Conservation (phyloP, 2,329 filamentous ascomycete species). For the Trichoderma atroviride region DNA sequence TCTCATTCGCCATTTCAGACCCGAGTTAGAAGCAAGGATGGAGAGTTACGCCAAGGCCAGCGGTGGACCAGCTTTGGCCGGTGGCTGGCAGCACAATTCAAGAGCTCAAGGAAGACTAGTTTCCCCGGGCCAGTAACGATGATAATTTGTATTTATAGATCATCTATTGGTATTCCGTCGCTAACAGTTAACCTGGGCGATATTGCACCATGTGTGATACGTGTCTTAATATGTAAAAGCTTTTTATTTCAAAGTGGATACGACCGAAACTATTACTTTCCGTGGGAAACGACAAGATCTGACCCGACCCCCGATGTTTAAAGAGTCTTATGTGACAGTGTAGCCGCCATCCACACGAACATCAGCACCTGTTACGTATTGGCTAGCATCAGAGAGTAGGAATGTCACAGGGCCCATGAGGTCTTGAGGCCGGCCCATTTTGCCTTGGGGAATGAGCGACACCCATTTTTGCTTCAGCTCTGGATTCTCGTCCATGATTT, state of each 20-base stretch:
- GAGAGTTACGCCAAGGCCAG: slow-evolving; percentile 72
- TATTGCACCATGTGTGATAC: slow-evolving; percentile 3
- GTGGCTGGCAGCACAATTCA: slow-evolving; percentile 82
- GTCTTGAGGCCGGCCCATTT: slow-evolving; percentile 90
- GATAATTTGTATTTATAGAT: slow-evolving; percentile 17
- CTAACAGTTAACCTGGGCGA: not conserved
- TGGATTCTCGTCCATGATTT: slow-evolving; percentile 92
- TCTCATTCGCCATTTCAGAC: slow-evolving; percentile 96
- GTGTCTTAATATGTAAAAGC: slow-evolving; percentile 14
- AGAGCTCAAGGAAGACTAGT: slow-evolving; percentile 79
- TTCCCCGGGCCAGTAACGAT: slow-evolving; percentile 79
- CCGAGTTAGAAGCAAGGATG: slow-evolving; percentile 91
- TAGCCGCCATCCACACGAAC: slow-evolving; percentile 87
- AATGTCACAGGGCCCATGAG: slow-evolving; percentile 92
- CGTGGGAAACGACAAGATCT: not conserved
- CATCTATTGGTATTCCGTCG: not conserved
- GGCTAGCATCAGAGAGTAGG: slow-evolving; percentile 76
- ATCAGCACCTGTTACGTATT: slow-evolving; percentile 73
- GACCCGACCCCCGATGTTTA: not conserved
- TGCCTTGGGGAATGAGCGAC: slow-evolving; percentile 85
- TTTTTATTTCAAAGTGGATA: not conserved
- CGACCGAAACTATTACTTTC: not conserved
- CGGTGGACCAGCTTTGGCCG: slow-evolving; percentile 76
- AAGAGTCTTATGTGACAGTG: slow-evolving; percentile 60
- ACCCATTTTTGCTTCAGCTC: slow-evolving; percentile 90